A percentile compares a stretch with the other conserved stretches of the same genome.
Conservation (phyloP, 2,329 filamentous ascomycete species). For the Lachnellula hyalina region DNA sequence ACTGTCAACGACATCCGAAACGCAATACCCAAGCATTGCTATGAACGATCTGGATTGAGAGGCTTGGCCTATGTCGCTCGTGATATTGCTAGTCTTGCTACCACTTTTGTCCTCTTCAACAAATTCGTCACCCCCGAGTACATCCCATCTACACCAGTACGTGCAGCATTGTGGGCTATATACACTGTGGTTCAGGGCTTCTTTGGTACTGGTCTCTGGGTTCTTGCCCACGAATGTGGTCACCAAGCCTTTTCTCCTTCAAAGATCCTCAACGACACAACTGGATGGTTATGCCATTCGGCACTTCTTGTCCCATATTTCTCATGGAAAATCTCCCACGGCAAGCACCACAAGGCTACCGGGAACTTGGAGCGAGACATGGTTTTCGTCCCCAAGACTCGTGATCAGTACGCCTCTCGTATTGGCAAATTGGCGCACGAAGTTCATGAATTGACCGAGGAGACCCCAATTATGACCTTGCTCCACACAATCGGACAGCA, state of each 20-base stretch:
- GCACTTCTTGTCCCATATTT: slow-evolving; percentile 91
- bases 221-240: slow-evolving; percentile 95
- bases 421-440: slow-evolving; percentile 74
- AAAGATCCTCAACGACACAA: slow-evolving; percentile 82
- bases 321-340: slow-evolving; percentile 98
- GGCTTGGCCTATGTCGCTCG: slow-evolving; percentile 80
- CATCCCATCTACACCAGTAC: slow-evolving; percentile 63
- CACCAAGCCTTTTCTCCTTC: slow-evolving; percentile 96
- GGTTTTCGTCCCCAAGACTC: slow-evolving; percentile 95
- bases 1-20: slow-evolving; percentile 97
- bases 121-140: slow-evolving; percentile 82
- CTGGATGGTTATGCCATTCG: slow-evolving; percentile 89
- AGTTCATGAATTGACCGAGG: slow-evolving; percentile 83
- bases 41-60: slow-evolving; percentile 71
- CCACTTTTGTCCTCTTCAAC: slow-evolving; percentile 84
- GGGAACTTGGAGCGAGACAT: slow-evolving; percentile 97
- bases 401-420: slow-evolving; percentile 71
- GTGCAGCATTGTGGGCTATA: slow-evolving; percentile 57
- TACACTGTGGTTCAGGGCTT: slow-evolving; percentile 80
- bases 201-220: slow-evolving; percentile 91
- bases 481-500: slow-evolving; percentile 75
- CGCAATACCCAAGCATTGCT: slow-evolving; percentile 97
- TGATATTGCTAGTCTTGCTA: slow-evolving; percentile 66
- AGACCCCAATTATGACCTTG: slow-evolving; percentile 82
- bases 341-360: slow-evolving; percentile 99